Conservation (phyloP, 768 basidiomycete species). For the Rossbeevera mucosa region DNA sequence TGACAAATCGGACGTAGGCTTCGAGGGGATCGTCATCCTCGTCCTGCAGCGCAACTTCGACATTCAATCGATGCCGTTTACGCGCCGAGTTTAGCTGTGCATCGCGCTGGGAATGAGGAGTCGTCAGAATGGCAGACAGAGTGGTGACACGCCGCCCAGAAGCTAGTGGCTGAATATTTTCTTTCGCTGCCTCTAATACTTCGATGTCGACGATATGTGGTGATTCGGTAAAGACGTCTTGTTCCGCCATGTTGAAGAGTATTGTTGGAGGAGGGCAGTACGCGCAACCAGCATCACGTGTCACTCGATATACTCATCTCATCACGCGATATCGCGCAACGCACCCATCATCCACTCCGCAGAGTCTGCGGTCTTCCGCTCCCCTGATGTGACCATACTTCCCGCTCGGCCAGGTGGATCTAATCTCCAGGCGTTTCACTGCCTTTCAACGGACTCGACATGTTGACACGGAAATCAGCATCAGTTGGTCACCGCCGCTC, state of each 20-base stretch:
- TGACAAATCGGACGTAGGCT: slow-evolving; percentile 78
- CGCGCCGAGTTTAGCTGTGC: slow-evolving; percentile 61
- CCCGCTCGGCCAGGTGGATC: too few species aligned
- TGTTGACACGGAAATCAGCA: too few species aligned
- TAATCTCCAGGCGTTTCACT: too few species aligned
- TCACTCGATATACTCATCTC: too few species aligned
- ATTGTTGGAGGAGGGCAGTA: neutral
- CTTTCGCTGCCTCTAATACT: slow-evolving; percentile 77
- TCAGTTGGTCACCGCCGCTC: too few species aligned
- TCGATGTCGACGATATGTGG: slow-evolving; percentile 70
- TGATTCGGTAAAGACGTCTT: slow-evolving; percentile 40
- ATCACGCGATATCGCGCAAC: too few species aligned
- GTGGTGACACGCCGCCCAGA: slow-evolving; percentile 76
- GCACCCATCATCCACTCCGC: too few species aligned
- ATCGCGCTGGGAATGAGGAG: slow-evolving; percentile 75
- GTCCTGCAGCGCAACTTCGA: slow-evolving; percentile 61
- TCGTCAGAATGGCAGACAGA: slow-evolving; percentile 66
- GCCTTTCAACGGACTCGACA: too few species aligned
- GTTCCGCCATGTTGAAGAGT: slow-evolving; percentile 24
- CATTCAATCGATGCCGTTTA: slow-evolving; percentile 64
- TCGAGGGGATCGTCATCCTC: slow-evolving; percentile 84
- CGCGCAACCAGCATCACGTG: slow-evolving; percentile 25
- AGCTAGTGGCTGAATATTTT: slow-evolving; percentile 81
- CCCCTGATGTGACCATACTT: too few species aligned
- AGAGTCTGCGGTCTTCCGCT: too few species aligned